These are phyloP conservation scores for Macrophomina tecta DNA, from an alignment of 2,329 filamentous ascomycete genomes.

Conservation along the genomic window DNA sequence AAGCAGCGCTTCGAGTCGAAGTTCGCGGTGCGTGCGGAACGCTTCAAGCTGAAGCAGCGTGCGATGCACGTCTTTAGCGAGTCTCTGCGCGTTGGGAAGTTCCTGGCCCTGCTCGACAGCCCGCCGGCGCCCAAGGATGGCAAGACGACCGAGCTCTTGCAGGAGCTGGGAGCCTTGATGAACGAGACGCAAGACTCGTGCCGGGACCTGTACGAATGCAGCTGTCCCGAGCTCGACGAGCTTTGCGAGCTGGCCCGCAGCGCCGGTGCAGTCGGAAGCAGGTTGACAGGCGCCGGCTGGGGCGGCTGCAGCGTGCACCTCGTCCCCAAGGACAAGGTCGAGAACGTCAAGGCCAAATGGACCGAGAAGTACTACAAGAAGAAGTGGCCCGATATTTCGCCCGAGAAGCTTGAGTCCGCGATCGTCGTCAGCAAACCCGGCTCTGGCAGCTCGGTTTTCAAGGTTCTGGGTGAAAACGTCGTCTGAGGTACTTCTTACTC, in stretches of 20 bases:
- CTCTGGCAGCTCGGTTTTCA: constrained; percentile 62
- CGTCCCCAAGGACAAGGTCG: constrained; percentile 81
- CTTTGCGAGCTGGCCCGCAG: constrained; percentile 79
- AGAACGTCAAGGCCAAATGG: constrained; percentile 77
- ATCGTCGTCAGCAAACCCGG: constrained; percentile 90
- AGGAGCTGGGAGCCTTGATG: constrained; percentile 78
- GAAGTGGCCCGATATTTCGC: constrained; percentile 69
- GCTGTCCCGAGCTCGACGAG: constrained; percentile 88
- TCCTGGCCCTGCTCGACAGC: constrained; percentile 73
- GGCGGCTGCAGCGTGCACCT: constrained; percentile 95
- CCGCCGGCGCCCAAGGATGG: constrained; percentile 50
- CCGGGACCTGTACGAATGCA: constrained; percentile 87
- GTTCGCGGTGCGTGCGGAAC: constrained; percentile 86
- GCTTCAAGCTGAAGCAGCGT: constrained; percentile 85
- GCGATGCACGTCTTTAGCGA: constrained; percentile 91
- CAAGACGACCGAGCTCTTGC: constrained; percentile 70
- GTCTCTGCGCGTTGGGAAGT: constrained; percentile 82
- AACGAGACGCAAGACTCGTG: constrained; percentile 91
- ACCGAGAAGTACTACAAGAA: constrained; percentile 82
- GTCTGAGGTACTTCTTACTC: constrained; percentile 30
- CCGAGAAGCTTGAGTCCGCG: constrained; percentile 76
- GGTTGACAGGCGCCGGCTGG: constrained; percentile 94
- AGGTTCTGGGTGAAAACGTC: constrained; percentile 41
- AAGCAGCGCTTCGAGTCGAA: constrained; percentile 81
- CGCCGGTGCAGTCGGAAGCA: constrained; percentile 82